phyloP scores from a whole-genome alignment of 2,329 filamentous ascomycete species.

The Reticulascus tulasneorum region DNA sequence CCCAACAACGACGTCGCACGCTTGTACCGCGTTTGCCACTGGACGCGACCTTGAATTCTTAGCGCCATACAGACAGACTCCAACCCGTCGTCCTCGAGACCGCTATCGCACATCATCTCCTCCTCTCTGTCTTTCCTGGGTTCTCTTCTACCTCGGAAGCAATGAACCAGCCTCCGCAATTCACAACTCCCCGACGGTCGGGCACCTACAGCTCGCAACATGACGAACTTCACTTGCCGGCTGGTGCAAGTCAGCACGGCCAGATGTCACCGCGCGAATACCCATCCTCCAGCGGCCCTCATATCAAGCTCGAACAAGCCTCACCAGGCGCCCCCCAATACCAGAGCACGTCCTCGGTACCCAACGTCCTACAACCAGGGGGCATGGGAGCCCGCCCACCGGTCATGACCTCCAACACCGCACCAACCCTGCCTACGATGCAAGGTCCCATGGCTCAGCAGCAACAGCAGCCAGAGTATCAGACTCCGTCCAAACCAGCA shows the following conservation, averaged over 20 bases:
- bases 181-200: conserved; percentile 28
- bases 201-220: conserved; percentile 36
- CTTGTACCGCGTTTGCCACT: conserved; percentile 1
- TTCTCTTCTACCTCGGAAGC: conserved; percentile 2
- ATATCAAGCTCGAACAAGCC: conserved; percentile 48
- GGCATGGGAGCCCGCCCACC: conserved; percentile 26
- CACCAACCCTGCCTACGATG: conserved; percentile 43
- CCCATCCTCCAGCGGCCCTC: conserved; percentile 31
- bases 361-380: conserved; percentile 57
- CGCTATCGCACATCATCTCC: conserved; percentile 2
- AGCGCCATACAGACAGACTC: too few relatives aligned
- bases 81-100: too few relatives aligned
- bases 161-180: conserved; percentile 13
- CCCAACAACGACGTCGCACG: conserved; percentile 10
- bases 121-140: conserved; percentile 1
- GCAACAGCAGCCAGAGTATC: conserved; percentile 51
- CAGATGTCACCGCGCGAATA: conserved; percentile 47
- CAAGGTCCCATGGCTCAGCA: conserved; percentile 35
- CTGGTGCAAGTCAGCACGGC: conserved; percentile 38
- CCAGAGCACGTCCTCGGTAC: conserved; percentile 40
- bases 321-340: conserved; percentile 35
- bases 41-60: too few relatives aligned
- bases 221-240: conserved; percentile 53
- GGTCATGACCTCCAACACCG: conserved; percentile 38
- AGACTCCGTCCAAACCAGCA: conserved; percentile 62